Evolutionary conservation across 1,284 basidiomycete species (phyloP).

Genomic region (Cryptococcus sp.): DNA sequence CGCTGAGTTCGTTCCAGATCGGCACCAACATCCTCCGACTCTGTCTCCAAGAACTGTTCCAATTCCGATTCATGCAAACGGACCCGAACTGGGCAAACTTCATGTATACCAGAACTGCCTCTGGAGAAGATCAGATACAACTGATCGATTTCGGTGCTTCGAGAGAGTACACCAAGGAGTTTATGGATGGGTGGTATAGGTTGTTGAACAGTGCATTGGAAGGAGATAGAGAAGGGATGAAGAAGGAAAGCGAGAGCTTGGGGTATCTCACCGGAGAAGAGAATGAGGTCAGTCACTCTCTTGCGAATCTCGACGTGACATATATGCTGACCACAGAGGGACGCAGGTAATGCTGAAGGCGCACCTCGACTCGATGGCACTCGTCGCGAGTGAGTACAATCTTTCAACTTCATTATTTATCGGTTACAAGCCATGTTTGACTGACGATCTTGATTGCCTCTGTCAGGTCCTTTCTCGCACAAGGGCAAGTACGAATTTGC

Average conservation of each 20-base stretch:
- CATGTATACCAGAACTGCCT: conserved; percentile 62
- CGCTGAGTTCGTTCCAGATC: conserved; percentile 61
- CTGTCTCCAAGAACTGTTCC: conserved; percentile 86
- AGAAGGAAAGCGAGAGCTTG: conserved; percentile 71
- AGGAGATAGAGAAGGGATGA: conserved; percentile 70
- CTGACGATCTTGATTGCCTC: not conserved
- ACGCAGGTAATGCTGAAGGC: conserved; percentile 80
- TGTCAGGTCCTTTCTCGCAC: conserved; percentile 39
- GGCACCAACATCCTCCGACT: conserved; percentile 78
- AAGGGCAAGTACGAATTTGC: conserved; percentile 46
- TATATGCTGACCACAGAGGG: not conserved
- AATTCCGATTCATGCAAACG: conserved; percentile 93
- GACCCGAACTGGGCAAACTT: conserved; percentile 99
- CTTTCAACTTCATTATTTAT: not conserved
- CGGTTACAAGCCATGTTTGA: not conserved
- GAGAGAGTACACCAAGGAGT: conserved; percentile 77
- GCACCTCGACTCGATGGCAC: conserved; percentile 79
- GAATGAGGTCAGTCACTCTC: conserved; percentile 62
- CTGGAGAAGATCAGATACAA: conserved; percentile 62
- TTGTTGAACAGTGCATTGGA: conserved; percentile 76
- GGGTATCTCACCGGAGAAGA: conserved; percentile 92
- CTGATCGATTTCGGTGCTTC: conserved; percentile 97
- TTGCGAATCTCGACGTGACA: not conserved
- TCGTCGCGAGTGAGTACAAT: conserved; percentile 50
- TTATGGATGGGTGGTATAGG: conserved; percentile 85